Conservation (phyloP, 768 basidiomycete genomes). For the Clitopilus hobsonii region DNA sequence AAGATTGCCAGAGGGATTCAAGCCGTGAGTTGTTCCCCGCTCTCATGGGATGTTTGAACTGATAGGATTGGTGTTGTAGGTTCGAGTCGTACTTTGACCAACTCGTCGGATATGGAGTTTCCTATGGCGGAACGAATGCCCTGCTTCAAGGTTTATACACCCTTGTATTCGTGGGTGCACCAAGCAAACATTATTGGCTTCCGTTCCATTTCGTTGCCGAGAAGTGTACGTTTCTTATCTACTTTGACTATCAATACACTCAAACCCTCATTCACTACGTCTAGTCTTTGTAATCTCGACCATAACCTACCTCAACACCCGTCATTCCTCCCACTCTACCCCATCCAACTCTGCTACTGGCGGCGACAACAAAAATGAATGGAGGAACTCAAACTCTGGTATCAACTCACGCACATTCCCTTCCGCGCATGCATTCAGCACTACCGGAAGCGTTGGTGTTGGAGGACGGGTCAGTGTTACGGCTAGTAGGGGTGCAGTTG, state of each 20-base stretch:
- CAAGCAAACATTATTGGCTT: slow-evolving; percentile 12
- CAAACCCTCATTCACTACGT: background rate
- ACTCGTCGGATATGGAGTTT: slow-evolving; percentile 8
- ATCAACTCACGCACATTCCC: background rate
- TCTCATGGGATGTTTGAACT: background rate
- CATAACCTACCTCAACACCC: slow-evolving; percentile 5
- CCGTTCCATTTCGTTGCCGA: slow-evolving; percentile 11
- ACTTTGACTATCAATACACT: background rate
- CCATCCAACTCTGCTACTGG: too few relatives aligned
- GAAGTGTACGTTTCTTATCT: slow-evolving; percentile 4
- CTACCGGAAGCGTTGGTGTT: too few relatives aligned
- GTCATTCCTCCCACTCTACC: background rate
- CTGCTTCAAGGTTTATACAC: slow-evolving; percentile 10
- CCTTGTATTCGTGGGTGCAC: slow-evolving; percentile 11
- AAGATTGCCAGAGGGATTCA: slow-evolving; percentile 8
- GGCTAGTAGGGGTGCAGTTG: too few relatives aligned
- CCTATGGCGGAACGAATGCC: slow-evolving; percentile 8
- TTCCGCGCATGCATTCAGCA: too few relatives aligned
- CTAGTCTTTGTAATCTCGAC: slow-evolving; percentile 12
- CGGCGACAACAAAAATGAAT: background rate
- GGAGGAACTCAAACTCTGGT: background rate
- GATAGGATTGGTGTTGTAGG: background rate
- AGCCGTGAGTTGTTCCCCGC: slow-evolving; percentile 1
- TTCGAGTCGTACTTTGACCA: slow-evolving; percentile 9
- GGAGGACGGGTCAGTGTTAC: too few relatives aligned